Conservation (phyloP, 441 rosid genomes). For the Mallotus japonicus region DNA sequence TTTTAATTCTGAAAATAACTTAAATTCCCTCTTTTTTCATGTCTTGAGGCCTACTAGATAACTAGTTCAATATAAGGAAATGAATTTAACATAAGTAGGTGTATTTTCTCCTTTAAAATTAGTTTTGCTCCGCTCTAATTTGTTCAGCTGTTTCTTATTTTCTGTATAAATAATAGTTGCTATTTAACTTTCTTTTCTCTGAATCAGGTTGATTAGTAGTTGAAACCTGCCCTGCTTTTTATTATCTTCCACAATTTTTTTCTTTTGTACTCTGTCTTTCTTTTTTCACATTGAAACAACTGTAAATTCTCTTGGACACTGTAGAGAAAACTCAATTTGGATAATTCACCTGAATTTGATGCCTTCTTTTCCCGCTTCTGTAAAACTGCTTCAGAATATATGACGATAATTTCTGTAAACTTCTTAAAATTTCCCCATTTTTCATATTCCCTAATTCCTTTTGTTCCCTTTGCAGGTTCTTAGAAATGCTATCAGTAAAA, state of each 20-base stretch:
- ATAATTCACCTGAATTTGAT: background rate
- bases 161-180: background rate
- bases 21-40: no score
- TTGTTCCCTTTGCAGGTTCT: conserved; percentile 54
- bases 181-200: background rate
- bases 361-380: conserved; percentile 1
- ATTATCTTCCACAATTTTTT: background rate
- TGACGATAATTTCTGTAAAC: background rate
- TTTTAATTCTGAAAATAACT: no score
- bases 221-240: background rate
- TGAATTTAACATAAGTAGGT: background rate
- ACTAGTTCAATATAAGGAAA: background rate
- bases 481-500: conserved; percentile 91
- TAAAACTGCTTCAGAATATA: conserved; percentile 5
- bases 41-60: background rate
- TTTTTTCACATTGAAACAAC: background rate
- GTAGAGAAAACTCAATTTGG: background rate
- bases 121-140: background rate
- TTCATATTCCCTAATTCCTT: conserved; percentile 10
- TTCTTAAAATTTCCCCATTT: background rate
- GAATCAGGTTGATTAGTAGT: background rate
- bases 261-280: background rate
- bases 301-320: conserved; percentile 1
- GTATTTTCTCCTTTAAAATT: background rate
- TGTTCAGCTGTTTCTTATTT: background rate